phyloP scores from a whole-genome alignment of 2,329 filamentous ascomycete species.

The Venturia aucupariae region DNA sequence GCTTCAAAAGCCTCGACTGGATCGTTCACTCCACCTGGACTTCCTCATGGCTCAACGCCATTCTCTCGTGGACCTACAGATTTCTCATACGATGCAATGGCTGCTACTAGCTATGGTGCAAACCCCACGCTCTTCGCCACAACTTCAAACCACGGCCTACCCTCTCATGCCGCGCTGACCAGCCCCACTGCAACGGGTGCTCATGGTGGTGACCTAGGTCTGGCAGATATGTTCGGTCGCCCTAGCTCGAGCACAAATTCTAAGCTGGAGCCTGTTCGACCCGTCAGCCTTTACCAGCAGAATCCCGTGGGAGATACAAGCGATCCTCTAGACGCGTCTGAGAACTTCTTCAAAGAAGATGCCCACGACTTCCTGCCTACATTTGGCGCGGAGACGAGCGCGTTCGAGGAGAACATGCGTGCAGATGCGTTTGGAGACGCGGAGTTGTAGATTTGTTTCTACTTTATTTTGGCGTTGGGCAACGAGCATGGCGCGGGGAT shows the following conservation, averaged over 20 bases:
- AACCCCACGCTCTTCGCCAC: constrained; percentile 10
- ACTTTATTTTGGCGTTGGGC: not conserved
- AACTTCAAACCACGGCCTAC: not conserved
- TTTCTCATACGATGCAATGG: constrained; percentile 14
- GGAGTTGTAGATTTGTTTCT: not conserved
- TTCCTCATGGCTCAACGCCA: not conserved
- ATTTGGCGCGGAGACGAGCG: not conserved
- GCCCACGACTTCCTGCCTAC: not conserved
- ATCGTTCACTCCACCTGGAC: not conserved
- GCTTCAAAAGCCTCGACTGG: not conserved
- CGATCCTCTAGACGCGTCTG: not conserved
- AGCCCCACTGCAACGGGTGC: not conserved
- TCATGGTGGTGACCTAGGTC: not conserved
- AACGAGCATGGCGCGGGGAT: not conserved
- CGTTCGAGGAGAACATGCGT: constrained; percentile 2
- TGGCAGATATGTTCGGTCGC: constrained; percentile 11
- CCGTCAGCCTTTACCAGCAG: constrained; percentile 5
- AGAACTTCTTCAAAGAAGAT: constrained; percentile 1
- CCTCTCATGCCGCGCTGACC: not conserved
- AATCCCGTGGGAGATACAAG: not conserved
- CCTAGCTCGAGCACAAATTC: constrained; percentile 10
- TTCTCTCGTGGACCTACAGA: not conserved
- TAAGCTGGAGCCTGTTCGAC: not conserved
- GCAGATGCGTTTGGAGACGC: not conserved
- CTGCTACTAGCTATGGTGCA: not conserved